Evolutionary conservation across 2,329 filamentous ascomycete species (phyloP).

Genomic region (Talaromyces marneffei): DNA sequence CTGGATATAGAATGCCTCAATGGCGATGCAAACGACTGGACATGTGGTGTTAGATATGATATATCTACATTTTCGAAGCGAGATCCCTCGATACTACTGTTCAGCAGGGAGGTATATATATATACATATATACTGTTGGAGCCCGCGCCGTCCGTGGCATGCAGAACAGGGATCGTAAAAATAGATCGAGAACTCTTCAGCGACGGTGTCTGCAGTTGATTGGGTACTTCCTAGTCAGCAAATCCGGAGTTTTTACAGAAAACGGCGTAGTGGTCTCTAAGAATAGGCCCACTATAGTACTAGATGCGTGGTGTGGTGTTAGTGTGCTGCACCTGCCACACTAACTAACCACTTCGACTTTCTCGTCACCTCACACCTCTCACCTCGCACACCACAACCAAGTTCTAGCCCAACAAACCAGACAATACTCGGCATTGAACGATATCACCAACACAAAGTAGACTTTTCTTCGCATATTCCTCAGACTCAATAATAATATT

Average conservation of each 20-base stretch:
- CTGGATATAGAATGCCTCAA: neutral
- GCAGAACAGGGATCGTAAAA: slow-evolving; percentile 2
- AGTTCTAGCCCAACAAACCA: neutral
- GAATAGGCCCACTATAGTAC: neutral
- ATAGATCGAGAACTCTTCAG: slow-evolving; percentile 2
- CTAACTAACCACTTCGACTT: neutral
- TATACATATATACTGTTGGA: neutral
- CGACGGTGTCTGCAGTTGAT: neutral
- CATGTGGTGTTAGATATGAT: neutral
- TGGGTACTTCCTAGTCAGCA: neutral
- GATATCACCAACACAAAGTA: neutral
- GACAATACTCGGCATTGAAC: neutral
- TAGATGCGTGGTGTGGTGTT: neutral
- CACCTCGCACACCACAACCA: neutral
- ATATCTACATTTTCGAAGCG: neutral
- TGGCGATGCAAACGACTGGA: too few species aligned
- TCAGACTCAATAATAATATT: neutral
- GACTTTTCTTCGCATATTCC: neutral
- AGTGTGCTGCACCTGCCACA: neutral
- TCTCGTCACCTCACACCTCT: neutral
- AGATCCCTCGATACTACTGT: neutral
- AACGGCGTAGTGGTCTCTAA: slow-evolving; percentile 7
- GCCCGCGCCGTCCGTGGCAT: neutral
- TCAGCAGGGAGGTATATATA: too few species aligned
- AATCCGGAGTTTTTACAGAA: slow-evolving; percentile 6